Base-by-base conservation (phyloP, 352 stramenopile genomes). In the Pythium phragmitis region DNA sequence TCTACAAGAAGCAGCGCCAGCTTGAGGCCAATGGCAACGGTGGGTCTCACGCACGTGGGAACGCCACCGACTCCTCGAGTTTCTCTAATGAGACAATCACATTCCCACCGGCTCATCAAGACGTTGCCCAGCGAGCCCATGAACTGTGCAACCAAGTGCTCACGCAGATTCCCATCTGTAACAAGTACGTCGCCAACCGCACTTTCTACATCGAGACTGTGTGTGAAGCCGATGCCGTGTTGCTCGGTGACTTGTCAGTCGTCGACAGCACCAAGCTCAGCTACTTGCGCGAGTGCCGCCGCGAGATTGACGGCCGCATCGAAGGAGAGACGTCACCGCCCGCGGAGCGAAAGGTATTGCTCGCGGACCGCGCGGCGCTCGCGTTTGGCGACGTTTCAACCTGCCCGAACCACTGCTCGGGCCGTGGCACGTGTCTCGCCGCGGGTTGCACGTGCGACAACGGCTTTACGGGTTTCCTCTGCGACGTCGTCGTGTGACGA, bases 211-310 rank as follows among this genome's bases (percentile, higher is more conserved):
- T 74, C 26, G 50, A 79, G 16, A 55, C 28, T 13, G 64, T 75
- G 11, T 77, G 68, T 47, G 48, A 67, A 17, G 58, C 47, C 34
- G 68, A 78, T 41, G 33, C 58, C 1, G 37, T 67, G 7, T n/a
- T 61, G 21, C 57, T 73, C 7, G 39, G 37, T 26, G 64, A 73
- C 37, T 33, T 77, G 21, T 63, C 54, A 17, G 64, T 66, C 21
- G 57, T 77, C 16, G 71, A 77, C 52, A 59, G 60, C 57, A 67
- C 68, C 55, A 77, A 77, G 57, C 9, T 77, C 37, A 54, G 36
- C 34, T 75, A 73, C 67, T 39, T 77, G 33, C 67, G 71, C 46
- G 63, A 75, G 30, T 77, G 71, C 52, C 71, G 71, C 7, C 71
- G 71, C n/a, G 60, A 72, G 21, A 9, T 77, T 13, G 71, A 75